phyloP scores from a whole-genome alignment of 1,284 basidiomycete genomes.

The Xerocomus nothofagi region DNA sequence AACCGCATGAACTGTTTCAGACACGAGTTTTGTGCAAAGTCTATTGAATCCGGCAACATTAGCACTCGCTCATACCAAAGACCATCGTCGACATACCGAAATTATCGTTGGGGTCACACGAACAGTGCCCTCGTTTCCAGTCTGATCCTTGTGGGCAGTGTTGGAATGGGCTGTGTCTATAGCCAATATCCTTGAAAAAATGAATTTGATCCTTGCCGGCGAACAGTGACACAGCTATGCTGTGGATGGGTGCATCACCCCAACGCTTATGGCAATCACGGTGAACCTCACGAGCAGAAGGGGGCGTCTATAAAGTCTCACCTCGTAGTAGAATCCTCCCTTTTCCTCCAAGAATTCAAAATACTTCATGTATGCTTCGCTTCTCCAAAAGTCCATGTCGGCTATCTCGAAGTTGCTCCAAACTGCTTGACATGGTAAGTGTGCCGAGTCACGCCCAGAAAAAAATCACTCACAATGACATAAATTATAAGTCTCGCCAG shows the following conservation, averaged over 20 bases:
- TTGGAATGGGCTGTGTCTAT: conserved; percentile 58
- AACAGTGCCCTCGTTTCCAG: conserved; percentile 49
- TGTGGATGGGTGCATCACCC: conserved; percentile 89
- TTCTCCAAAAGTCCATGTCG: conserved; percentile 78
- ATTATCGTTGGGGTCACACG: conserved; percentile 47
- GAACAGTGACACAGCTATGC: conserved; percentile 77
- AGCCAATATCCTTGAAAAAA: conserved; percentile 64
- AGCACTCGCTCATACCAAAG: conserved; percentile 2
- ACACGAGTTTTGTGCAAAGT: conserved; percentile 49
- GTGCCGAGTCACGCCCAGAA: background rate
- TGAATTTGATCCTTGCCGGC: conserved; percentile 70
- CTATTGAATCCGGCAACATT: conserved; percentile 27
- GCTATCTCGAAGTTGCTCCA: conserved; percentile 90
- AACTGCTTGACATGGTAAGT: conserved; percentile 40
- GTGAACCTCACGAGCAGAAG: conserved; percentile 1
- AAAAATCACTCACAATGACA: conserved; percentile 68
- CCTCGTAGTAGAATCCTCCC: conserved; percentile 88
- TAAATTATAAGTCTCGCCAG: conserved; percentile 70
- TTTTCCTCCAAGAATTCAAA: conserved; percentile 76
- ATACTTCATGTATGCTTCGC: conserved; percentile 73
- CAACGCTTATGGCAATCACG: conserved; percentile 52
- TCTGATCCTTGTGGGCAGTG: conserved; percentile 59
- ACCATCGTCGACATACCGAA: conserved; percentile 44
- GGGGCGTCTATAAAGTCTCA: conserved; percentile 25
- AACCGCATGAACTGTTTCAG: conserved; percentile 38